Base-by-base conservation (phyloP, 2,329 filamentous ascomycete species). In the Sordariomycetes sp. region DNA sequence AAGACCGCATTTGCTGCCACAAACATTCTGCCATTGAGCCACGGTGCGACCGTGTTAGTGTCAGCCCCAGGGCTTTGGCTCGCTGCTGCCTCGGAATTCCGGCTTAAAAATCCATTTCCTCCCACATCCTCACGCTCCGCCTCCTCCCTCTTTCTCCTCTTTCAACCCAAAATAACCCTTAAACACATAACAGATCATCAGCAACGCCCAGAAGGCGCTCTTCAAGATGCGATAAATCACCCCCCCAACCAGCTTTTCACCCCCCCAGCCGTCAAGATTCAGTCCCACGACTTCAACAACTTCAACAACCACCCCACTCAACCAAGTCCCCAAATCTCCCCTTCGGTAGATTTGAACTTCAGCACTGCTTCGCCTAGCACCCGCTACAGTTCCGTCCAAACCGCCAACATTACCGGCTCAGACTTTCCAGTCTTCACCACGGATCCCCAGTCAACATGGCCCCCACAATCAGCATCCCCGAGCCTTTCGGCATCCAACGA, bases 391-490 rank as follows among this genome's bases (percentile, higher is more conserved):
- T 72, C 64, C 63, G 58, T 55, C 50, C 57, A 54, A 51, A 69
- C 68, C 67, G 62, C 64, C 62, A 76, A 64, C 64, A 77, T 76
- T 72, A 58, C 68, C 64, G 57, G 61, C 54, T 73, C 68, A 75
- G 79, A 80, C 75, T 75, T 71, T 48, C 54, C 68, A 75, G 78
- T 83, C 79, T 80, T 81, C 80, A 86, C 72, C 72, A 87, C 82
- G 82, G 82, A 82, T 84, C 74, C 77, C 60, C 70, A 70, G 64
- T 75, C 77, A 86, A 51, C 72, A 88, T 88, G 83, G 83, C 81
- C 72, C 78, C 74, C 80, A 72, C 78, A 77, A 67, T 75, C n/a
- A n/a, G n/a, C 66, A 67, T 66, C 69, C 53, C 51, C 66, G 58
- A 72, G 65, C 70, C 70, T 67, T 72, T 73, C 73, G 75, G 75